Evolutionary conservation across 2,329 filamentous ascomycete genomes (phyloP).

Genomic region (Colletotrichum limetticola): DNA sequence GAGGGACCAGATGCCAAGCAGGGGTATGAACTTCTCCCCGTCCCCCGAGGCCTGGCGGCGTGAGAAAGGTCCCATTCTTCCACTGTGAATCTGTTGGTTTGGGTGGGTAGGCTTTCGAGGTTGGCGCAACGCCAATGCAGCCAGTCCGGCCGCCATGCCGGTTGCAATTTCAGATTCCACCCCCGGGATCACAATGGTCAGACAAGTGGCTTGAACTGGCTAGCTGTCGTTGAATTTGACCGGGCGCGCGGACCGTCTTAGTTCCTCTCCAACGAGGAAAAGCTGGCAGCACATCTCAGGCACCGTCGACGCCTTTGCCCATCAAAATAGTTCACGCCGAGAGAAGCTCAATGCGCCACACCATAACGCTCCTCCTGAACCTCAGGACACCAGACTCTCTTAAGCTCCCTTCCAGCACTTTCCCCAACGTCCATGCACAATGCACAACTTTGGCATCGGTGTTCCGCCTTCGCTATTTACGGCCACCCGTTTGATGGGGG

Average conservation of each 20-base stretch:
- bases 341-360: constrained; percentile 28
- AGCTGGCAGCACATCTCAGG: not conserved
- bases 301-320: constrained; percentile 3
- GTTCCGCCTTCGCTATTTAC: constrained; percentile 33
- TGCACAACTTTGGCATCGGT: constrained; percentile 27
- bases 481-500: not conserved
- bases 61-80: not conserved
- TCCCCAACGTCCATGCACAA: constrained; percentile 27
- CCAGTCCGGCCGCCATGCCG: constrained; percentile 25
- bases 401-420: constrained; percentile 2
- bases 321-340: constrained; percentile 29
- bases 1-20: constrained; percentile 29
- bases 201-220: constrained; percentile 33
- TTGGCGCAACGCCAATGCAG: constrained; percentile 30
- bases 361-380: constrained; percentile 31
- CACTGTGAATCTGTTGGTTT: not conserved
- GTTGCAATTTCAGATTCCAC: constrained; percentile 26
- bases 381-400: not conserved
- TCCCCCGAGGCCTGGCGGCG: not conserved
- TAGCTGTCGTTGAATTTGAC: constrained; percentile 32
- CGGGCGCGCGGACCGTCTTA: constrained; percentile 29
- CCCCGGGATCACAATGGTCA: constrained; percentile 28
- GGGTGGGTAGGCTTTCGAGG: not conserved
- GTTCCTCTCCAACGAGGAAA: not conserved
- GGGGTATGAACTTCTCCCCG: constrained; percentile 6